Evolutionary conservation across 2,329 filamentous ascomycete genomes (phyloP).

Genomic region (Sclerotinia glacialis): DNA sequence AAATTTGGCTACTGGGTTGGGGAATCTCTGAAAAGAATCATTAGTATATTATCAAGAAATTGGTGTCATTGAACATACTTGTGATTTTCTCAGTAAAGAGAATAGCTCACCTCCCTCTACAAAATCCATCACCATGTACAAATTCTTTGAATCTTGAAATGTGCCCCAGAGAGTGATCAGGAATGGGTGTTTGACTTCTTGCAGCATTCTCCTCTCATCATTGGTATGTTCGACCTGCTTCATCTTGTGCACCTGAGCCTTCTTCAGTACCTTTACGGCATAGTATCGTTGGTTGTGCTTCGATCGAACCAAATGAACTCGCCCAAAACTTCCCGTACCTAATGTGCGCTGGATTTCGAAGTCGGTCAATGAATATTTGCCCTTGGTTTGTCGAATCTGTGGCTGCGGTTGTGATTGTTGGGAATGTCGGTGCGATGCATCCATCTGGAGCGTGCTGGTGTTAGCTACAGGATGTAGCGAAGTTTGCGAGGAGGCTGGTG

Average conservation of each 20-base stretch:
- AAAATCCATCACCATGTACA: constrained; percentile 99
- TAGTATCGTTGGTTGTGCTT: constrained; percentile 98
- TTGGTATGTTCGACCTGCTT: constrained; percentile 99
- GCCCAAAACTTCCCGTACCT: constrained; percentile 93
- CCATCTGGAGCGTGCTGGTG: constrained; percentile 14
- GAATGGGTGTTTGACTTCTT: constrained; percentile 96
- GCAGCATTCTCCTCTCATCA: constrained; percentile 92
- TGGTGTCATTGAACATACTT: constrained; percentile 48
- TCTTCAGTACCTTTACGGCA: constrained; percentile 97
- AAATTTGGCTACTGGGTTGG: constrained; percentile 98
- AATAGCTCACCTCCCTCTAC: constrained; percentile 98
- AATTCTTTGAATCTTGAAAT: constrained; percentile 89
- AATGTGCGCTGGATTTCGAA: constrained; percentile 88
- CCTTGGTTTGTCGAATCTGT: constrained; percentile 72
- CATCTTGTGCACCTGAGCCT: constrained; percentile 98
- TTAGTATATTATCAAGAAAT: constrained; percentile 21
- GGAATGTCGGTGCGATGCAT: constrained; percentile 21
- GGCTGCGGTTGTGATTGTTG: constrained; percentile 27
- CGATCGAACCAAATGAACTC: constrained; percentile 94
- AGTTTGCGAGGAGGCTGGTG: constrained; percentile 18
- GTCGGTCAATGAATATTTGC: constrained; percentile 91
- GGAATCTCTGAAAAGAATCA: constrained; percentile 69
- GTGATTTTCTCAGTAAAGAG: constrained; percentile 88
- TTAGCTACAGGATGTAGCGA: constrained; percentile 17
- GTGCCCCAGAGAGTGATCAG: constrained; percentile 98